Evolutionary conservation across 2,329 filamentous ascomycete genomes (phyloP).

Genomic region (Colletotrichum agaves): DNA sequence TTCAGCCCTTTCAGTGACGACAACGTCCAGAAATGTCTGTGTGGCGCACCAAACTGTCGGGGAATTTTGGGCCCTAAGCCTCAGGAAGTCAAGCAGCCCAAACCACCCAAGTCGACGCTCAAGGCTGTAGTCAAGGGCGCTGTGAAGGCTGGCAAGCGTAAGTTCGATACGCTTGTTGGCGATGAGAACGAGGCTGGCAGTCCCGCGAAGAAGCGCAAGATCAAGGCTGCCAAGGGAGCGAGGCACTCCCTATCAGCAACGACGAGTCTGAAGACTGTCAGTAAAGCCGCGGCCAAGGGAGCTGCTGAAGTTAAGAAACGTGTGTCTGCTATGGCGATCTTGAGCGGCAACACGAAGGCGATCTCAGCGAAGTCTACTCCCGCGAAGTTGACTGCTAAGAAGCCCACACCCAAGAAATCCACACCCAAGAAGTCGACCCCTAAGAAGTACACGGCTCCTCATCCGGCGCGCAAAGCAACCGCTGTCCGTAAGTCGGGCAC

Average conservation of each 20-base stretch:
- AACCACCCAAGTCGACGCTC: constrained; percentile 55
- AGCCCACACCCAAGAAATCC: constrained; percentile 24
- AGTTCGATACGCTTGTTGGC: constrained; percentile 63
- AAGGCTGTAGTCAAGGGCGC: constrained; percentile 52
- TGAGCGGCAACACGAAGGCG: constrained; percentile 30
- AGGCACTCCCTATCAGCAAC: constrained; percentile 50
- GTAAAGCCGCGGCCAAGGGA: constrained; percentile 49
- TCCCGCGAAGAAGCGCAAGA: constrained; percentile 46
- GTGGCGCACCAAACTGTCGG: constrained; percentile 71
- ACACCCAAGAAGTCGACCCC: constrained; percentile 25
- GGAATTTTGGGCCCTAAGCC: constrained; percentile 72
- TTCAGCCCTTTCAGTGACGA: constrained; percentile 76
- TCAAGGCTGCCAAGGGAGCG: constrained; percentile 46
- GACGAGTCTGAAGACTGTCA: constrained; percentile 35
- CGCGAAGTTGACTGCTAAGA: constrained; percentile 14
- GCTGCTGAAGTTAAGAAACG: constrained; percentile 48
- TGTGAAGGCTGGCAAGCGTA: constrained; percentile 64
- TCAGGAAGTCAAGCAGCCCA: constrained; percentile 62
- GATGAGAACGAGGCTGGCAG: constrained; percentile 47
- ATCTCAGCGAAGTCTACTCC: constrained; percentile 21
- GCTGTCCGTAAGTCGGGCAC: constrained; percentile 37
- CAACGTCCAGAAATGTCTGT: constrained; percentile 75
- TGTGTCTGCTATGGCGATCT: constrained; percentile 46
- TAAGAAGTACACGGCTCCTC: constrained; percentile 37
- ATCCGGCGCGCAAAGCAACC: constrained; percentile 33